Base-by-base conservation (phyloP, 495 filamentous ascomycete species). In the Lasiosphaeria hispida region DNA sequence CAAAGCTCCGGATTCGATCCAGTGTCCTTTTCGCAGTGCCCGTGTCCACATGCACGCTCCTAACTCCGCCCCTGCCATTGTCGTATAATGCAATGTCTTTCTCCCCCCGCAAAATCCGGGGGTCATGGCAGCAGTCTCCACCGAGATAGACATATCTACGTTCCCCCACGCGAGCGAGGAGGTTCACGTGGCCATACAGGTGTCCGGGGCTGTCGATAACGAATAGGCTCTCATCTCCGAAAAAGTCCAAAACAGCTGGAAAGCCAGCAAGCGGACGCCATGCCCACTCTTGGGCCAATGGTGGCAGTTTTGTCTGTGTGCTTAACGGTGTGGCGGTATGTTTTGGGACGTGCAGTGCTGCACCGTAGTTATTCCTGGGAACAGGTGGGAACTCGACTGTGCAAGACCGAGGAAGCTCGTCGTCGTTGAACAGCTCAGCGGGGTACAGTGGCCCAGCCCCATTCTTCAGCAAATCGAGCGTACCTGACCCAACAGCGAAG, bases 111-210 rank as follows among this genome's bases (percentile, higher is more conserved):
- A 81, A 51, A 7, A 81, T 67, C 17, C 77, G 63, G 2, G 61
- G 53, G 53, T 82, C 73, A 56, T 81, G 79, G 45, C 74, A 79
- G 43, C 75, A 72, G 64, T 81, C 78, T 1, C 74, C 78, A 13
- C 65, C 77, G 0, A 82, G 66, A 49, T 78, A 80, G 9, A 79
- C 64, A 30, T 65, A 75, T 33, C 57, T 58, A 7, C 47, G n/a
- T 10, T 63, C 53, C 0, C 50, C 62, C 1, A 66, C 44, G 0
- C 72, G 69, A 8, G 62, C 69, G 4, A 82, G 71, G 10, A 80
- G 64, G 54, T 80, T 81, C 37, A 79, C 66, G 54, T 82, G 78
- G 0, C 77, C 77, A 11, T 71, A 68, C 5, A 80, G 54, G 59
- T 82, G 78, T 2, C 78, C 77, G 3, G 79, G 79, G 1, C 71